Evolutionary conservation across 139 green algal genomes (phyloP).

Genomic region (Ostreobium quekettii): DNA sequence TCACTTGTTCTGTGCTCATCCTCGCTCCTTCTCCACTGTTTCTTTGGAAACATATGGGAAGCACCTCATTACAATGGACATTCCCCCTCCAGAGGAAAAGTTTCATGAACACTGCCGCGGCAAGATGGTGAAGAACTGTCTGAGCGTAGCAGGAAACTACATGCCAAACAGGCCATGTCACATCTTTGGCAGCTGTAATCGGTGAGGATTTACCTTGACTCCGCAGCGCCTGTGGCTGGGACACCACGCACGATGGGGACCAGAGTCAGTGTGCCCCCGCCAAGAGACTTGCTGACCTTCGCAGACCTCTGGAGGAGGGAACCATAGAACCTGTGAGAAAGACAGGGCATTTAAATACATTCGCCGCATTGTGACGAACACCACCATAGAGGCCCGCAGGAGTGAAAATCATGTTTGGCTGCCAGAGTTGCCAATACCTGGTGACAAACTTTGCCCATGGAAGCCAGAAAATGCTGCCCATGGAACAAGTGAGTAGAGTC

Average conservation of each 20-base stretch:
- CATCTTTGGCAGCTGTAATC: not conserved
- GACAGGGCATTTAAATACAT: not conserved
- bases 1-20: no score
- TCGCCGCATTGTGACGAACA: not conserved
- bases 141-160: not conserved
- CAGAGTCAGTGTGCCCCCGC: slow-evolving; percentile 64
- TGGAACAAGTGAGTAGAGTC: no score
- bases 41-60: no score
- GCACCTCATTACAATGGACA: no score
- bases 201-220: not conserved
- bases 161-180: not conserved
- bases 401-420: no score
- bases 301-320: slow-evolving; percentile 71
- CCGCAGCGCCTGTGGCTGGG: slow-evolving; percentile 41
- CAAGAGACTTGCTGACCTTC: slow-evolving; percentile 44
- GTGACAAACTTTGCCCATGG: no score
- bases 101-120: not conserved
- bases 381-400: no score
- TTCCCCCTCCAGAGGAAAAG: no score
- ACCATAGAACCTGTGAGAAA: slow-evolving; percentile 57
- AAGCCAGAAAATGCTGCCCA: no score
- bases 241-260: slow-evolving; percentile 60
- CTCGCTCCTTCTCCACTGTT: no score
- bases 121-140: not conserved
- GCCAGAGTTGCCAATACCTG: no score